Percentiles rank a stretch among this genome's conserved stretches.
Conservation (phyloP, 148 eudicot species). For the Gaultheria prostrata region DNA sequence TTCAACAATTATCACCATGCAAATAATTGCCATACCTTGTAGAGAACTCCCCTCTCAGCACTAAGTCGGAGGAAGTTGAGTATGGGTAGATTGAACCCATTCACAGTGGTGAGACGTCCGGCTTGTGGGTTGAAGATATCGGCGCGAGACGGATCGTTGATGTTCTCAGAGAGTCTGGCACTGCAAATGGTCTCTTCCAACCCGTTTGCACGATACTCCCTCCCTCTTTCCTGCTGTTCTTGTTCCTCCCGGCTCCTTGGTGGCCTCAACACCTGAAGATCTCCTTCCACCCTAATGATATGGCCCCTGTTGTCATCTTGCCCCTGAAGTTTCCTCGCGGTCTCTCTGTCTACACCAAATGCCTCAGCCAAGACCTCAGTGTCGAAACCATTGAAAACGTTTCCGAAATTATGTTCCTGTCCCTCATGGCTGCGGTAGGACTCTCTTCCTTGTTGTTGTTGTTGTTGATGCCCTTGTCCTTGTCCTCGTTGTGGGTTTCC, state of each 20-base stretch:
- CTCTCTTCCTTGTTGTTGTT: neutral
- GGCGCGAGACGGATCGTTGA: slow-evolving; percentile 49
- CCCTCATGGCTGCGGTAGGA: neutral
- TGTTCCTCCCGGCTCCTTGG: slow-evolving; percentile 22
- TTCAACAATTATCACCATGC: too few relatives aligned
- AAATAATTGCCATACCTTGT: slow-evolving; percentile 44
- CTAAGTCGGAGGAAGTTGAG: slow-evolving; percentile 53
- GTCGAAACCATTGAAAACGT: slow-evolving; percentile 53
- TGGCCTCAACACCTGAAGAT: slow-evolving; percentile 52
- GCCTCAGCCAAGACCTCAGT: slow-evolving; percentile 37
- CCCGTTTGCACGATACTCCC: slow-evolving; percentile 34
- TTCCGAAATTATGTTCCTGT: slow-evolving; percentile 22
- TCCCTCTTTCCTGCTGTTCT: slow-evolving; percentile 15
- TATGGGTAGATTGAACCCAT: slow-evolving; percentile 61
- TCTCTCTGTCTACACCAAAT: slow-evolving; percentile 47
- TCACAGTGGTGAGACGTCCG: slow-evolving; percentile 53
- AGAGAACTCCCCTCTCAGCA: slow-evolving; percentile 65
- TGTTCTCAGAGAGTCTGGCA: slow-evolving; percentile 39
- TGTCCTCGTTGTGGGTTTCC: slow-evolving; percentile 52
- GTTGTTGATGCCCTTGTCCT: slow-evolving; percentile 14
- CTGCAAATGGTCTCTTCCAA: slow-evolving; percentile 71
- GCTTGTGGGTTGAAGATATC: slow-evolving; percentile 67
- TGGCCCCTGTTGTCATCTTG: slow-evolving; percentile 59
- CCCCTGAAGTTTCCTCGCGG: slow-evolving; percentile 44
- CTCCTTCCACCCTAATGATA: slow-evolving; percentile 44